Evolutionary conservation across 192 early-diverging fungal species (phyloP), one percentile per base, ranked within the genome.

Genomic region (Entrophospora sp.): DNA sequence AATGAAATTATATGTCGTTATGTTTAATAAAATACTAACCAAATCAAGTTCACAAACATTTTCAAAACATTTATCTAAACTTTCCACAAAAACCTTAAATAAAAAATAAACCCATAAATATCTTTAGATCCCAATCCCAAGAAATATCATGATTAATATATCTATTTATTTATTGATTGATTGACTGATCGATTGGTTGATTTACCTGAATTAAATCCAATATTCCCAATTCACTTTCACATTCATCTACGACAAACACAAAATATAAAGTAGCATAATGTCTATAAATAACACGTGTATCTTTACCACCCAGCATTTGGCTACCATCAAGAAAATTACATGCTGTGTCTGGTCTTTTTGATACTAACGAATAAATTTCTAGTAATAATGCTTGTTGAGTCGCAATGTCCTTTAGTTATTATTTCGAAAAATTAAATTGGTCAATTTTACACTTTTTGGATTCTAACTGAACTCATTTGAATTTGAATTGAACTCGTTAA

Each of bases 191-290:
- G n/a, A n/a, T n/a, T n/a, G n/a, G n/a, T n/a, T n/a, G n/a, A n/a
- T n/a, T n/a, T n/a, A 88, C 91, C 72, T 97, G 95, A 51, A 99
- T 99, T 43, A 99, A 71, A 66, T 99, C 96, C 63, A 96, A 67
- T 48, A 97, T 96, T 44, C 93, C 96, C 22, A 99, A 81, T 65
- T 99, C 95, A 65, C 92, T 94, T 72, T 99, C 96, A 13, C 91
- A 91, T 30, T 88, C 85, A 71, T 99, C 96, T 0, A 95, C 95
- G 0, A 99, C 90, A 79, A 99, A 97, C 4, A 93, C 91, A 85
- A 99, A 97, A 71, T 93, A 97, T n/a, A 99, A 75, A 0, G 95
- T 97, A 0, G 95, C 95, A 76, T 95, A 97, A 72, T 95, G 91
- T 18, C 96, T 76, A 73, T 99, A 99, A 38, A 99, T 92, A 60